Evolutionary conservation across 176 grass and related monocot genomes (phyloP), one percentile per base, ranked within the genome.

Genomic region (Oryza officinalis): DNA sequence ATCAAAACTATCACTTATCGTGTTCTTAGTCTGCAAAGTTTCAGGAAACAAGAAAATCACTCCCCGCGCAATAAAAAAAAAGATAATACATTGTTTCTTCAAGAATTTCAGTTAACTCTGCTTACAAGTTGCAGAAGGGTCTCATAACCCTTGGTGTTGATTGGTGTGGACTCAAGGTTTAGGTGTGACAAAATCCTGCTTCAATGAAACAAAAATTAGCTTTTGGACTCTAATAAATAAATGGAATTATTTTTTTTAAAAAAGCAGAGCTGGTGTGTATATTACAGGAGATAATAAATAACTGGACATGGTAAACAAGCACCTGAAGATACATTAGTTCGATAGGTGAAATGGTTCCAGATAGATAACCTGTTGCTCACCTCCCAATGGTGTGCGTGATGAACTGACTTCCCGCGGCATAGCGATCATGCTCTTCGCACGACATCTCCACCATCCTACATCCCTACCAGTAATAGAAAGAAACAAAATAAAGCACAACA

Each of bases 391-490:
- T 94, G 45, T 94, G 90, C 0, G 92, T 94, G 83, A 94, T 90
- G 65, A 94, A 92, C 68, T 94, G 92, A 64, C 81, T 94, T 8
- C 92, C 87, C 0, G 90, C 92, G 0, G 92, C 90, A 2, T 92
- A 75, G 10, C 52, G 74, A 76, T 94, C 92, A 77, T 94, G 92
- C 65, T 92, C 89, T 6, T 72, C 85, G 8, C 92, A 94, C 7
- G 85, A 69, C 87, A 90, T 92, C 87, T 92, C 87, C 54, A 90
- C 92, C 92, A 94, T 94, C 46, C 91, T 88, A 47, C 92, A 94
- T 27, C 89, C 90, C 92, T 92, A 31, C 1, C 33, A 67, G 20
- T 17, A 85, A 71, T 0, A 52, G 26, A 41, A 65, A 86, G 63
- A 54, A 70, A 0, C 6, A 27, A 86, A 31, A 14, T 7, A 59